Conservation (phyloP, 2,329 filamentous ascomycete species). For the Stagonosporopsis cucurbitacearum region DNA sequence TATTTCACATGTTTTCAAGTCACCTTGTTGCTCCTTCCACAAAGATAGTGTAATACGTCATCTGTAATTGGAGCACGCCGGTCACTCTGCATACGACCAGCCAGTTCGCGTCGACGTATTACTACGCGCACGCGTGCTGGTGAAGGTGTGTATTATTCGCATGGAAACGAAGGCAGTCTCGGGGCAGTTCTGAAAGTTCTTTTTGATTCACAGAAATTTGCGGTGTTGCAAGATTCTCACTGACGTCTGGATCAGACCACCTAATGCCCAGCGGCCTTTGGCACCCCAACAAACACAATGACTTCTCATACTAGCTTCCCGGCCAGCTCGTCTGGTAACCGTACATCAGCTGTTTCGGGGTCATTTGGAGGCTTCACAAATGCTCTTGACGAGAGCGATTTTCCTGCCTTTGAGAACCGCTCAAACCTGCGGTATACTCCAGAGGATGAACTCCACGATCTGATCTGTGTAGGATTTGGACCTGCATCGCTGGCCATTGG, state of each 20-base stretch:
- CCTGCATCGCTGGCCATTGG: slow-evolving; percentile 89
- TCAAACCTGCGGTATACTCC: slow-evolving; percentile 61
- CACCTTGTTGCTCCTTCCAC: slow-evolving; percentile 1
- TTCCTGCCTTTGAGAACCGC: slow-evolving; percentile 39
- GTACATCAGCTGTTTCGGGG: slow-evolving; percentile 31
- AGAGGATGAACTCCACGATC: slow-evolving; percentile 74
- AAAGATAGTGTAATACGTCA: slow-evolving; percentile 33
- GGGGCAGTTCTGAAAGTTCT: background rate
- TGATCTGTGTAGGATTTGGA: slow-evolving; percentile 91
- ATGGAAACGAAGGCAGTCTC: background rate
- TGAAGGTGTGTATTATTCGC: slow-evolving; percentile 3
- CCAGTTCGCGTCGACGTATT: slow-evolving; percentile 15
- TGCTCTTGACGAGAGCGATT: slow-evolving; percentile 36
- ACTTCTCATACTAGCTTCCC: slow-evolving; percentile 44
- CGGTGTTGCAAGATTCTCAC: background rate
- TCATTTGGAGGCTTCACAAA: slow-evolving; percentile 40
- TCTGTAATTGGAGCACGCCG: slow-evolving; percentile 7
- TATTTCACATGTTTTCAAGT: slow-evolving; percentile 8
- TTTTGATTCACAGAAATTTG: background rate
- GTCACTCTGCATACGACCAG: slow-evolving; percentile 2
- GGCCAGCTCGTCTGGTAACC: slow-evolving; percentile 22
- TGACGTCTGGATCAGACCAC: slow-evolving; percentile 6
- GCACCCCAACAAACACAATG: slow-evolving; percentile 29
- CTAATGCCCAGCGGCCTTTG: background rate
- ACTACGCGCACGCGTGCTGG: slow-evolving; percentile 7